Conservation (phyloP, 1,139 yeast genomes). For the Scheffersomyces cryptocercus region DNA sequence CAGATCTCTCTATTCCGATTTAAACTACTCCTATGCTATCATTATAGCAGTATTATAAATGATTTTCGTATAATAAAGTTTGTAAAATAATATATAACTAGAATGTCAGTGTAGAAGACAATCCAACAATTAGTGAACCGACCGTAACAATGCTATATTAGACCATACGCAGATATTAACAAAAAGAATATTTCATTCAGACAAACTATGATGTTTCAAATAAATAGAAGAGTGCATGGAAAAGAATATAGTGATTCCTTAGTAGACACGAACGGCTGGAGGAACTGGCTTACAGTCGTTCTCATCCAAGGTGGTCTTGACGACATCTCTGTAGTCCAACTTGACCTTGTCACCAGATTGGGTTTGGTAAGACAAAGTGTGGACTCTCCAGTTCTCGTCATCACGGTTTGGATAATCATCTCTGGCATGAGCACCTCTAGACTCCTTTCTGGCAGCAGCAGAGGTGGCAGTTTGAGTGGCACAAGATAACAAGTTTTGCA, state of each 20-base stretch:
- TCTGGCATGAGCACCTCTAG: constrained; percentile 99
- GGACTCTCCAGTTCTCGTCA: constrained; percentile 97
- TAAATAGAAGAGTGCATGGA: not conserved
- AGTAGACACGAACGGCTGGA: constrained; percentile 94
- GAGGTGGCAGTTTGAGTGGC: constrained; percentile 95
- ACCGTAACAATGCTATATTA: not conserved
- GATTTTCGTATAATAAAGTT: too few species aligned
- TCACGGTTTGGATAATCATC: constrained; percentile 97
- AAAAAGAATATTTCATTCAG: not conserved
- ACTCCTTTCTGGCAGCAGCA: constrained; percentile 94
- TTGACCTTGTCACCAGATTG: constrained; percentile 68
- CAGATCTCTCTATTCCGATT: too few species aligned
- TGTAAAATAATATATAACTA: too few species aligned
- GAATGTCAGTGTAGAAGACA: too few species aligned
- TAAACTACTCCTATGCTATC: too few species aligned
- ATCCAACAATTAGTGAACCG: too few species aligned
- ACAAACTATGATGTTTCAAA: too few species aligned
- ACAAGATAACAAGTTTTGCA: constrained; percentile 95
- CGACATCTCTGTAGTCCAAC: constrained; percentile 86
- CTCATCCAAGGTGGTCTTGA: constrained; percentile 82
- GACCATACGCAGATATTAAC: not conserved
- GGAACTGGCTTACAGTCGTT: constrained; percentile 94
- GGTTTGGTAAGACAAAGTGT: constrained; percentile 89
- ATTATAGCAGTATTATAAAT: too few species aligned
- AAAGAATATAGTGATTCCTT: constrained; percentile 15